A percentile compares a stretch with the other conserved stretches of the same genome.
Conservation (phyloP, 176 grass and related monocot genomes). For the Triticum monococcum region DNA sequence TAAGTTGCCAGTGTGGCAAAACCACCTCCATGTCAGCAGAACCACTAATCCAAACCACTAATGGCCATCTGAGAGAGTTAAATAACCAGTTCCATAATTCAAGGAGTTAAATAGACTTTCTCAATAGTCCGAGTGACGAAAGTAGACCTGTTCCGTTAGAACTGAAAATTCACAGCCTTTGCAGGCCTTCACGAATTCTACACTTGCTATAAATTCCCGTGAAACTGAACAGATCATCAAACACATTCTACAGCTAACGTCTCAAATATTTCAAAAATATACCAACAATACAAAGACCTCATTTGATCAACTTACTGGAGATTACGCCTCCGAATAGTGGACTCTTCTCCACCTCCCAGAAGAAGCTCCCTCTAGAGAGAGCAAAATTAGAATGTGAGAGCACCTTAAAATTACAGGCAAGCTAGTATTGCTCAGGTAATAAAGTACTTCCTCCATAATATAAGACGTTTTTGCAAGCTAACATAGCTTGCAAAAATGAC, state of each 20-base stretch:
- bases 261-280: not conserved
- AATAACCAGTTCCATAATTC: not conserved
- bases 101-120: not conserved
- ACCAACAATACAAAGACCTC: conserved; percentile 9
- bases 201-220: not conserved
- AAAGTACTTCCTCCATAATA: not conserved
- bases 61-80: not conserved
- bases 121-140: not conserved
- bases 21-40: not conserved
- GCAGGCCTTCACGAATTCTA: not conserved
- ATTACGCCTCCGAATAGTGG: conserved; percentile 60
- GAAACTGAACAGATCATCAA: conserved; percentile 6
- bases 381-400: conserved; percentile 28
- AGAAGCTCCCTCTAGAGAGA: conserved; percentile 75
- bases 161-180: not conserved
- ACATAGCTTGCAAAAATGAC: too few relatives aligned
- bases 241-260: not conserved
- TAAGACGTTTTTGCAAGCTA: too few relatives aligned
- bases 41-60: not conserved
- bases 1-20: not conserved
- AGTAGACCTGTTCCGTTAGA: too few relatives aligned
- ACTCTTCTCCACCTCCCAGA: conserved; percentile 73
- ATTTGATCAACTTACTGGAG: conserved; percentile 61
- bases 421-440: not conserved
- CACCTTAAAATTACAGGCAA: conserved; percentile 9